phyloP scores from a whole-genome alignment of 208 protist species.

The Trypanosoma conorhini region DNA sequence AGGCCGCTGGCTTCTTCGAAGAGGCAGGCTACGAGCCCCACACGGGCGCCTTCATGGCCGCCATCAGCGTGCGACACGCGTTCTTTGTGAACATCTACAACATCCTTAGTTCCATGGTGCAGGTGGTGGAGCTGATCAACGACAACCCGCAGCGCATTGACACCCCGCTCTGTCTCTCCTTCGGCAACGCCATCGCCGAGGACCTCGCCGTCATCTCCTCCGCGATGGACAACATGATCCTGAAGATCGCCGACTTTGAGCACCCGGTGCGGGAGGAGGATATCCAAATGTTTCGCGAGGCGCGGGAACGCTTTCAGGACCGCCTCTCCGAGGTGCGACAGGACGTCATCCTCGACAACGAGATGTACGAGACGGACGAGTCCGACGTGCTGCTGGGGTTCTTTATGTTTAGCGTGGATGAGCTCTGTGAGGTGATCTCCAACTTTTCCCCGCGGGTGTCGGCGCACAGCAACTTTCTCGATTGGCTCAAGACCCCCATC shows the following conservation, averaged over 20 bases:
- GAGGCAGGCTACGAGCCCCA: slow-evolving; percentile 87
- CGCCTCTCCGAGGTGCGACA: slow-evolving; percentile 80
- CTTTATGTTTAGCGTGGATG: slow-evolving; percentile 92
- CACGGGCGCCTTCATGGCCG: slow-evolving; percentile 55
- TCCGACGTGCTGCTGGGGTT: slow-evolving; percentile 88
- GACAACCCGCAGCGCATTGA: slow-evolving; percentile 67
- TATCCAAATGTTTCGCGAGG: slow-evolving; percentile 75
- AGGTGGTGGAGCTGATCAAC: slow-evolving; percentile 81
- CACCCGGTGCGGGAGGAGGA: slow-evolving; percentile 64
- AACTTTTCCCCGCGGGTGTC: slow-evolving; percentile 60
- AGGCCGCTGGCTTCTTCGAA: slow-evolving; percentile 59
- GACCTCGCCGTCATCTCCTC: slow-evolving; percentile 78
- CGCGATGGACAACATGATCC: slow-evolving; percentile 89
- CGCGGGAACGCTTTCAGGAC: slow-evolving; percentile 83
- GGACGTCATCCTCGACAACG: slow-evolving; percentile 89
- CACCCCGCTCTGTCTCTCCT: slow-evolving; percentile 76
- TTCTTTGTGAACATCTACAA: slow-evolving; percentile 78
- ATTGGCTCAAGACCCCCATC: slow-evolving; percentile 50
- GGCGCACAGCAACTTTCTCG: slow-evolving; percentile 48
- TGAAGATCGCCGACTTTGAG: slow-evolving; percentile 89
- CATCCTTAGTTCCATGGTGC: slow-evolving; percentile 78
- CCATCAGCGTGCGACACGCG: slow-evolving; percentile 60
- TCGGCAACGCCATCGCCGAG: slow-evolving; percentile 72
- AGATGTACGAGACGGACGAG: slow-evolving; percentile 90
- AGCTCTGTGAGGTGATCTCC: slow-evolving; percentile 84